A percentile compares a stretch with the other conserved stretches of the same genome.
These are phyloP conservation scores for Fennellomyces sp. DNA, from an alignment of 371 early-diverging fungal species.

Conservation along the genomic window DNA sequence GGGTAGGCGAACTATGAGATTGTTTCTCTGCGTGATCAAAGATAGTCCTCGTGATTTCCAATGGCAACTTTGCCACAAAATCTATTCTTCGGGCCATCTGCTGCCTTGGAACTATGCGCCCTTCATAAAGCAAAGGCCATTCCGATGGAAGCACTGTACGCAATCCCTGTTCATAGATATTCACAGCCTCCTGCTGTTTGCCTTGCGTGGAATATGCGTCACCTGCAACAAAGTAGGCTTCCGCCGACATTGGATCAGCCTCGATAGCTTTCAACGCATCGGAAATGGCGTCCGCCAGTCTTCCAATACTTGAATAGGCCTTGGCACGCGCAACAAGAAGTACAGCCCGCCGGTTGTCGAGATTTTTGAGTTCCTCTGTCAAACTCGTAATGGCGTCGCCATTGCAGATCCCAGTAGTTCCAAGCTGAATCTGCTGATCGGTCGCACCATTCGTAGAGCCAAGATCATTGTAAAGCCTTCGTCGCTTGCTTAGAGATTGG, in stretches of 20 bases:
- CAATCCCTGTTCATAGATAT: slow-evolving; percentile 27
- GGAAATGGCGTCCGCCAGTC: background rate
- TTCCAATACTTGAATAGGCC: background rate
- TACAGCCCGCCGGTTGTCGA: no score
- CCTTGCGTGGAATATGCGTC: slow-evolving; percentile 24
- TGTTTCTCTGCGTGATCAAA: background rate
- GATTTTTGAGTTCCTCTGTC: no score
- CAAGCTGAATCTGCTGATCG: no score
- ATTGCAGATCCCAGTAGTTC: no score
- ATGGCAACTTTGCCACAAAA: background rate
- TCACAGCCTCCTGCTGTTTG: slow-evolving; percentile 47
- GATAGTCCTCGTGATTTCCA: background rate
- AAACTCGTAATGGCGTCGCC: no score
- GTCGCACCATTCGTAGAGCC: no score
- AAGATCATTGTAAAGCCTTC: no score
- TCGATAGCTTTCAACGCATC: background rate
- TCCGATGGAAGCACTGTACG: background rate
- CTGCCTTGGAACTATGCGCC: background rate
- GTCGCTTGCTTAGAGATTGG: no score
- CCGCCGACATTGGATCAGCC: background rate
- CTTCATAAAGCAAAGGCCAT: background rate
- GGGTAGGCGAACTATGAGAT: background rate
- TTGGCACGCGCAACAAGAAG: no score
- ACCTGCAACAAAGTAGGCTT: background rate
- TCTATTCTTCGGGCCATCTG: background rate